Base-by-base conservation (phyloP, 1,139 yeast species). In the Candida buenavistaensis region DNA sequence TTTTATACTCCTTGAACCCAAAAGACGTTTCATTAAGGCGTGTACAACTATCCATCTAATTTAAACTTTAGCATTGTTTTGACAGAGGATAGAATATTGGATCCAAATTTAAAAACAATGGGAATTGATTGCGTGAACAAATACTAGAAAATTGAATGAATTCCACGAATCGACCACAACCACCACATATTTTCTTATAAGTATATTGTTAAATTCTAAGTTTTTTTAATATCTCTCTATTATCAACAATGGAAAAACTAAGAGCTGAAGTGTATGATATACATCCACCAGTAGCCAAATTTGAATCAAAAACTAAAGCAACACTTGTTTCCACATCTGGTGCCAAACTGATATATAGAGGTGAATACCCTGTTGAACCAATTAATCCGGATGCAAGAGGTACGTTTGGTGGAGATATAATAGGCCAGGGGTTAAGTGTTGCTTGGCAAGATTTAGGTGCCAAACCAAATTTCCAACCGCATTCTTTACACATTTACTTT, bases 351-450 rank as follows among this genome's bases (percentile, higher is more conserved):
- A 32, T 44, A 1, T 58, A 44, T 23, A 47, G 49, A 14, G 72
- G 72, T 1, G 57, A 56, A 25, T 57, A 63, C 43, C 73, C 72
- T 2, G 54, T 68, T 35, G 64, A 66, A 43, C 58, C 66, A 8
- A 55, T 53, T 36, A 38, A 42, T 12, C 52, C 47, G 8, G 66
- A 54, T 1, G 58, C 55, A 4, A 49, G 71, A 39, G 74, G 72
- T 1, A 57, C 65, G 2, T 68, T 58, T 44, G 75, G 75, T 3
- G 75, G 74, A 3, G 75, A 68, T 34, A 50, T 65, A 22, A 46
- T 66, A 4, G 40, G 57, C 14, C 73, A 66, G 43, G 58, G 61
- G 1, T 36, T 61, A 9, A 41, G 56, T 28, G 75, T 72, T 0
- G 70, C 68, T 2, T 66, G 68, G 66, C 63, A 54, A 30, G 51